phyloP scores from a whole-genome alignment of 2,329 filamentous ascomycete species.

The Fonsecaea multimorphosa region DNA sequence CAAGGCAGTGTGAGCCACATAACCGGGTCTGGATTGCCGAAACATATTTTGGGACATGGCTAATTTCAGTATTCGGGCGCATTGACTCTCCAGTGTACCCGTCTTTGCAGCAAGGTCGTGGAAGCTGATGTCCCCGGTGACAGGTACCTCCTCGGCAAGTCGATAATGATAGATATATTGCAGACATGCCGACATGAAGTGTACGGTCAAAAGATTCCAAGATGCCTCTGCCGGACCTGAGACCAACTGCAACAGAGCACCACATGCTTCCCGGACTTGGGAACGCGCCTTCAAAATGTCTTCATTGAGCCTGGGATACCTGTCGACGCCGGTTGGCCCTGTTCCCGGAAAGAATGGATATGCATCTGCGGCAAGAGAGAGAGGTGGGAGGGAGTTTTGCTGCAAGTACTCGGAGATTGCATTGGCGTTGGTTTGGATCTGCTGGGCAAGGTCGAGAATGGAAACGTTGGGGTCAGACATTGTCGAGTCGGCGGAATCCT shows the following conservation, averaged over 20 bases:
- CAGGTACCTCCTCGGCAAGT: constrained; percentile 40
- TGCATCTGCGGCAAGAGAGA: constrained; percentile 16
- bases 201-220: neutral
- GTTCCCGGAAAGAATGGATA: constrained; percentile 26
- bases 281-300: constrained; percentile 13
- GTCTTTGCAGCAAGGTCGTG: constrained; percentile 35
- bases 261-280: constrained; percentile 9
- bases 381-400: constrained; percentile 13
- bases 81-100: constrained; percentile 36
- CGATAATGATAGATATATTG: constrained; percentile 40
- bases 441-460: constrained; percentile 14
- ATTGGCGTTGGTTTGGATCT: constrained; percentile 4
- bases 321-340: constrained; percentile 10
- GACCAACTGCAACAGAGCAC: constrained; percentile 5
- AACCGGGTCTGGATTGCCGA: constrained; percentile 40
- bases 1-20: constrained; percentile 61
- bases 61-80: constrained; percentile 41
- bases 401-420: constrained; percentile 13
- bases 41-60: constrained; percentile 44
- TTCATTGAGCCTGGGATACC: neutral
- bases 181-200: constrained; percentile 42
- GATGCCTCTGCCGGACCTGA: constrained; percentile 10
- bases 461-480: constrained; percentile 6
- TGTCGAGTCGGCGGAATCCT: neutral
- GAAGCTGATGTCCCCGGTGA: constrained; percentile 36